Evolutionary conservation across 139 green algal genomes (phyloP), one percentile per base, ranked within the genome.

Genomic region (Spirogloea muscicola): DNA sequence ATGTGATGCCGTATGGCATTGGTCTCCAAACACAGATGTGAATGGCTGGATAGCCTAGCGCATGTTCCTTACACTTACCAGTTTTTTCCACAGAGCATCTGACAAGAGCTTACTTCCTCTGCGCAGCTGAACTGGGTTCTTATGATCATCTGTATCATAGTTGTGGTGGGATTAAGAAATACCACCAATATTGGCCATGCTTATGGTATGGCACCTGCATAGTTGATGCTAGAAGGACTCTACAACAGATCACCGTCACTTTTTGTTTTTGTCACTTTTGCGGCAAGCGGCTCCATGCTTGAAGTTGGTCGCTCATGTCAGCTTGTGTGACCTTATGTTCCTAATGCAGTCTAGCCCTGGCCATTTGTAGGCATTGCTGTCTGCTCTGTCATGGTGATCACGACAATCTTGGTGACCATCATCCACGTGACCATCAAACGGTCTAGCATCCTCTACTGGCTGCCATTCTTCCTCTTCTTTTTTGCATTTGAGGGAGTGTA

Each of bases 81-180:
- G n/a, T n/a, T n/a, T n/a, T n/a, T n/a, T n/a, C n/a, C n/a, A n/a
- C n/a, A n/a, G n/a, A n/a, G n/a, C n/a, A n/a, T n/a, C n/a, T n/a
- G n/a, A n/a, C n/a, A n/a, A n/a, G n/a, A n/a, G n/a, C n/a, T n/a
- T n/a, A n/a, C n/a, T n/a, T n/a, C n/a, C n/a, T n/a, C n/a, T n/a
- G n/a, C n/a, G n/a, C n/a, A n/a, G n/a, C n/a, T 84, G 36, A 89
- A 89, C 68, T 89, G 51, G 36, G 29, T 73, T 34, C 79, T 89
- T 52, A 81, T 89, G 55, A 33, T 88, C 0, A 37, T 82, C 10
- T 74, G 55, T n/a, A 33, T 89, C 13, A 58, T 75, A 3, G 74
- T 89, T 3, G 68, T 88, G 4, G 68, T 69, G 37, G 42, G 58
- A 42, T 89, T 89, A 42, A 33, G 74, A 41, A 87, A 58, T 1